Conservation (phyloP, 192 early-diverging fungal species). For the Coemansia sp. region DNA sequence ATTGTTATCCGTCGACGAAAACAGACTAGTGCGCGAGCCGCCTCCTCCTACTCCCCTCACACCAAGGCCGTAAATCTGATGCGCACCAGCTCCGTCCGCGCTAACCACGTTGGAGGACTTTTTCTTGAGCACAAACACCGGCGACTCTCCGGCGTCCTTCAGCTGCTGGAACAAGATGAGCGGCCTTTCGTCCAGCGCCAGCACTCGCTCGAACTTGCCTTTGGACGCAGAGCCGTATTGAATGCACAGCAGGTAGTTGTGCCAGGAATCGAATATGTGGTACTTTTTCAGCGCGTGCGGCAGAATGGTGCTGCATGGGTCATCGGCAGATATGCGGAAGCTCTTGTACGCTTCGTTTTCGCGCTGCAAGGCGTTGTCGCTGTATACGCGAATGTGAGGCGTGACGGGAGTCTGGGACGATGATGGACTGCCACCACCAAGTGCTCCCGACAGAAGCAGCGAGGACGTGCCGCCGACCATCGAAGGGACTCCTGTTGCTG, state of each 20-base stretch:
- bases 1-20: constrained; percentile 40
- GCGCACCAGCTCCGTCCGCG: background rate
- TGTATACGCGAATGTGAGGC: constrained; percentile 75
- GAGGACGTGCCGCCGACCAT: constrained; percentile 19
- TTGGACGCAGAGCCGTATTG: constrained; percentile 55
- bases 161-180: constrained; percentile 62
- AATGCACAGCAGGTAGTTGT: constrained; percentile 79
- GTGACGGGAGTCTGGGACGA: constrained; percentile 37
- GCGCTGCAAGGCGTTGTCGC: constrained; percentile 63
- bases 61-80: constrained; percentile 1
- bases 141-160: constrained; percentile 63
- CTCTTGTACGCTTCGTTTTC: constrained; percentile 78
- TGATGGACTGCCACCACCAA: constrained; percentile 9
- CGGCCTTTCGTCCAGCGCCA: constrained; percentile 78
- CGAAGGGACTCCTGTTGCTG: background rate
- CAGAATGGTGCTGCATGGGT: constrained; percentile 82
- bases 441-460: constrained; percentile 25
- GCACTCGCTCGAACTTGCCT: constrained; percentile 57
- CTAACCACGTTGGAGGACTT: constrained; percentile 9
- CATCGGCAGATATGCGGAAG: constrained; percentile 74
- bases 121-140: constrained; percentile 72
- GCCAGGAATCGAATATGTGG: constrained; percentile 83
- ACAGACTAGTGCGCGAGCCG: constrained; percentile 37
- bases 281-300: constrained; percentile 85
- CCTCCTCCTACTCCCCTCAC: constrained; percentile 6